Evolutionary conservation across 2,329 filamentous ascomycete genomes (phyloP), one percentile per base, ranked within the genome.

Genomic region (Sporothrix sp.): DNA sequence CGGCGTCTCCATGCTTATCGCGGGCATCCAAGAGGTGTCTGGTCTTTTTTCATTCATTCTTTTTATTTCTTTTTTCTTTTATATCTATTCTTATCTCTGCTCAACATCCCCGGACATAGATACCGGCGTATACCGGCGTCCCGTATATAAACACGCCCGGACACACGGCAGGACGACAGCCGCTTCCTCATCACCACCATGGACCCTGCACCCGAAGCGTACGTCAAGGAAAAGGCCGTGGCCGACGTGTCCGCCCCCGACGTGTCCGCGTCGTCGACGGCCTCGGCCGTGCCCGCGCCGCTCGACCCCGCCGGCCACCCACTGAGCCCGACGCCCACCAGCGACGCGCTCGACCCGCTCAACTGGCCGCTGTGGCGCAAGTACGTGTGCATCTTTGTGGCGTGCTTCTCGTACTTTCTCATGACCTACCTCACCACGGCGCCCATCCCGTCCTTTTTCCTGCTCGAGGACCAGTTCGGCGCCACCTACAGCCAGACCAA

Each of bases 361-460:
- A 79, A 77, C 57, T 79, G 74, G 73, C 63, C 70, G 0, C 58
- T 52, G 3, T 43, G 63, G 9, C 69, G 70, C 55, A 78, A 78
- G 57, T 66, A 75, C 58, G 59, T 57, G 2, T 71, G 75, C 38
- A 62, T 78, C 3, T 65, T 64, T 3, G 74, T 78, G 52, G 71
- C 77, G 14, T 77, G 77, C 73, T 62, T 70, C 30, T 67, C 74
- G 69, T 76, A 66, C 48, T 79, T 78, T 58, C 63, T 79, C 54
- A 76, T 79, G 63, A 78, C 76, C 11, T 79, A 78, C 62, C 68
- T 78, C 53, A 78, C 75, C 0, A 79, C 75, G 1, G 75, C 72
- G 0, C 75, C 74, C 0, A 72, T 79, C 1, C 74, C 75, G 2
- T 75, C 74, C 0, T 79, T 77, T 54, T 61, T 68, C 1, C 63